Conservation (phyloP, 2,329 filamentous ascomycete species). For the Metarhizium album region DNA sequence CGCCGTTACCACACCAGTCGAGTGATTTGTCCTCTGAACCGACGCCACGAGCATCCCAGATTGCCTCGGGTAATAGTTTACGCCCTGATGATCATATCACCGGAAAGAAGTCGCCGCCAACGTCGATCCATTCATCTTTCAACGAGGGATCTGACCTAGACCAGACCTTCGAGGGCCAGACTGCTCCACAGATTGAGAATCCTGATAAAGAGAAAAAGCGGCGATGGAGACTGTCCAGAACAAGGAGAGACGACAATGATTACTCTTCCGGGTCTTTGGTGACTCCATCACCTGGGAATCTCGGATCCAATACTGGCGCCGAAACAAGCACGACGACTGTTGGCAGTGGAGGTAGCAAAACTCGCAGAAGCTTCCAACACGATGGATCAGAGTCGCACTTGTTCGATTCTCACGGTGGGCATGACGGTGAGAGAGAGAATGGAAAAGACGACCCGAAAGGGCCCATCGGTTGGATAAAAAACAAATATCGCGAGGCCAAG, state of each 20-base stretch:
- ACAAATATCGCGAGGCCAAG: conserved; percentile 49
- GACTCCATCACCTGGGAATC: conserved; percentile 31
- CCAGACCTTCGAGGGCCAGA: conserved; percentile 48
- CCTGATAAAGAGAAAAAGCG: conserved; percentile 60
- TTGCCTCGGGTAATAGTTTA: conserved; percentile 28
- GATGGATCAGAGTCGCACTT: conserved; percentile 37
- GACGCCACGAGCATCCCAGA: conserved; percentile 36
- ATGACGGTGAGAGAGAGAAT: conserved; percentile 26
- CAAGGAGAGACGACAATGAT: conserved; percentile 44
- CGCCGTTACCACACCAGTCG: conserved; percentile 12
- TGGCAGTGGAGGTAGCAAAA: conserved; percentile 45
- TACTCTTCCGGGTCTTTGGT: conserved; percentile 29
- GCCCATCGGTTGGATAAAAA: conserved; percentile 47
- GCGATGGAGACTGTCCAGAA: conserved; percentile 62
- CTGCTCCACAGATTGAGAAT: conserved; percentile 24
- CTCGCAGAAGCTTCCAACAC: conserved; percentile 38
- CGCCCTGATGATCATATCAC: conserved; percentile 43
- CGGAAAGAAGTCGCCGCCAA: conserved; percentile 61
- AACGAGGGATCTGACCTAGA: conserved; percentile 79
- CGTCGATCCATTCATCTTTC: conserved; percentile 64
- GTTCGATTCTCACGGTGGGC: conserved; percentile 27
- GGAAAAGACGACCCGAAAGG: conserved; percentile 37
- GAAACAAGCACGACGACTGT: conserved; percentile 59
- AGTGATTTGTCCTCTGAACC: conserved; percentile 30
- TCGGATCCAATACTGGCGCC: conserved; percentile 54